Conservation (phyloP, 2,329 filamentous ascomycete genomes). For the Verticillium nonalfalfae region DNA sequence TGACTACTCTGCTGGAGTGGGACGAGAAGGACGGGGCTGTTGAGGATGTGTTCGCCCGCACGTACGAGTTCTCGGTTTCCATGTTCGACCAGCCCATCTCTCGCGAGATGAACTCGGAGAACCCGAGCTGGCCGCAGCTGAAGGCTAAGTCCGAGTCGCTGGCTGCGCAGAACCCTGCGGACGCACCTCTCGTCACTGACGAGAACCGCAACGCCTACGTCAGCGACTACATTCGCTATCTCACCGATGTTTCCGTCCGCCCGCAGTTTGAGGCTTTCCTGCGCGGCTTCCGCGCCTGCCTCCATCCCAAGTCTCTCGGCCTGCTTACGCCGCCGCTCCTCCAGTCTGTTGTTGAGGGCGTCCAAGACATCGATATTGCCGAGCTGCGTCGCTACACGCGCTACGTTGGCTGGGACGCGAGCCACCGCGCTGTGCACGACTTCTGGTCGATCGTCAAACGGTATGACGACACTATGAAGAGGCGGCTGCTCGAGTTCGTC, state of each 20-base stretch:
- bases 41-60: constrained; percentile 74
- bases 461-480: constrained; percentile 64
- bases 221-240: constrained; percentile 76
- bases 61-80: constrained; percentile 75
- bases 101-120: constrained; percentile 43
- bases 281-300: constrained; percentile 70
- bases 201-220: constrained; percentile 74
- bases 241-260: constrained; percentile 70
- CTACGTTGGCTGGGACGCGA: constrained; percentile 75
- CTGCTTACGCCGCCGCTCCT: constrained; percentile 68
- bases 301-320: constrained; percentile 62
- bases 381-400: constrained; percentile 65
- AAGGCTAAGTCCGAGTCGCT: constrained; percentile 17
- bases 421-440: constrained; percentile 62
- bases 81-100: constrained; percentile 52
- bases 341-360: constrained; percentile 76
- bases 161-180: constrained; percentile 33
- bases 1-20: constrained; percentile 71
- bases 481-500: constrained; percentile 82
- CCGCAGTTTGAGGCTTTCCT: constrained; percentile 78
- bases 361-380: constrained; percentile 70
- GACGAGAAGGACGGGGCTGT: constrained; percentile 67
- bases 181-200: constrained; percentile 71
- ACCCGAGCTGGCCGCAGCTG: constrained; percentile 49
- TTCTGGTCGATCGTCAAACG: constrained; percentile 79